Evolutionary conservation across 179 eudicot species (phyloP), one percentile per base, ranked within the genome.

Genomic region (Vitellaria paradoxa): DNA sequence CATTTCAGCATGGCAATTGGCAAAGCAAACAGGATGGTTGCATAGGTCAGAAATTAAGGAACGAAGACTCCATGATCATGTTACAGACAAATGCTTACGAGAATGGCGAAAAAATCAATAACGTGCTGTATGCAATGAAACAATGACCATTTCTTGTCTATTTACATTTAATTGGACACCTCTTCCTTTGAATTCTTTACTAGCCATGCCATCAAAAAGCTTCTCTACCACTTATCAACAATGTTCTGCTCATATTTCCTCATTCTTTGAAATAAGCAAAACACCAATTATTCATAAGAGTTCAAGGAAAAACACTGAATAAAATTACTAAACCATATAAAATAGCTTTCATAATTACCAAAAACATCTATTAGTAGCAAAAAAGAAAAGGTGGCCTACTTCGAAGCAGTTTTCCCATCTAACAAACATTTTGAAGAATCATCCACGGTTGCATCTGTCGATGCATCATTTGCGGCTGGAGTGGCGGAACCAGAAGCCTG

Each of bases 401-500:
- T 85, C 73, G 92, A 78, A 70, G 84, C 89, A 75, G 83, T 87
- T 77, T 87, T 92, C 72, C 81, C 84, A 84, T 89, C 96, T 23
- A 83, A 83, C n/a, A 80, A 20, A 73, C 87, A 88, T 80, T 87
- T 92, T 20, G 88, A 77, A 76, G 86, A 76, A 46, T 93, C 93
- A 17, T 85, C 90, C 85, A 81, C 87, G 77, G 82, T 84, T 60
- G 56, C 84, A 62, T 87, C 90, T 57, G 83, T 77, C 23, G 84
- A 65, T 65, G 82, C 73, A 77, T 83, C 89, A 69, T 70, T 78
- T 14, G 78, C 74, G 49, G 72, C 82, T 12, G 85, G 78, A 77
- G 80, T 30, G 45, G 69, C 75, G 62, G 90, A 75, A 79, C 79
- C 72, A 71, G 85, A 70, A 57, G 88, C 20, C 60, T 79, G 89